Evolutionary conservation across 2,329 filamentous ascomycete genomes (phyloP), one percentile per base, ranked within the genome.

Genomic region (Curvularia sp.): DNA sequence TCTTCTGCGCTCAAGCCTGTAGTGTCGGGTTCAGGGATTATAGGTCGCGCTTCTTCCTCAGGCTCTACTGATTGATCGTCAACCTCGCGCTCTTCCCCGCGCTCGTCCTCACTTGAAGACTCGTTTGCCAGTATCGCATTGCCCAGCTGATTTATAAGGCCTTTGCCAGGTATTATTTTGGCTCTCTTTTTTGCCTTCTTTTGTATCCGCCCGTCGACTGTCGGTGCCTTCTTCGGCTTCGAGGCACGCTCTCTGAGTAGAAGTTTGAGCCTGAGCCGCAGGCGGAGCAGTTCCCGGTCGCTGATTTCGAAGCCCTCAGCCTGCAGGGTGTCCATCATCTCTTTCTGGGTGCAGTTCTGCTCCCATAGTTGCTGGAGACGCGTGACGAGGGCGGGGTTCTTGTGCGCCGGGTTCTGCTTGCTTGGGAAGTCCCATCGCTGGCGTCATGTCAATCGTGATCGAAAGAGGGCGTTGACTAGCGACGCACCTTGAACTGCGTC

Each of bases 311-410:
- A 92, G 13, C 91, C 91, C 72, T 93, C 90, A 19, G 86, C 83
- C 64, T 86, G 87, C 57, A 95, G 80, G 27, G 86, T 84, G 25
- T 83, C 81, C 55, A 93, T 80, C 86, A 95, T 95, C 64, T 93
- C 88, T 59, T 84, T 84, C 74, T 93, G 90, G 18, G 81, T 83
- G 13, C 86, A 82, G 70, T 94, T 95, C 66, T 80, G 82, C 73
- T 91, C 88, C 91, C 91, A 95, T 68, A 95, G 81, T 77, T 93
- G 85, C 71, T 87, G 88, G 60, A 94, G 84, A 28, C 91, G 86
- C 18, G 83, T 84, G 39, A 91, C 86, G 7, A 94, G 83, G 23
- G 80, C 80, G 13, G 82, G 80, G 72, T 92, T 89, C 70, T 89
- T 90, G 71, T 92, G 86, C 1, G 88, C 87, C 0, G 87, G 87